Evolutionary conservation across 2,329 filamentous ascomycete species (phyloP).

Genomic region (Claviceps quebecensis): DNA sequence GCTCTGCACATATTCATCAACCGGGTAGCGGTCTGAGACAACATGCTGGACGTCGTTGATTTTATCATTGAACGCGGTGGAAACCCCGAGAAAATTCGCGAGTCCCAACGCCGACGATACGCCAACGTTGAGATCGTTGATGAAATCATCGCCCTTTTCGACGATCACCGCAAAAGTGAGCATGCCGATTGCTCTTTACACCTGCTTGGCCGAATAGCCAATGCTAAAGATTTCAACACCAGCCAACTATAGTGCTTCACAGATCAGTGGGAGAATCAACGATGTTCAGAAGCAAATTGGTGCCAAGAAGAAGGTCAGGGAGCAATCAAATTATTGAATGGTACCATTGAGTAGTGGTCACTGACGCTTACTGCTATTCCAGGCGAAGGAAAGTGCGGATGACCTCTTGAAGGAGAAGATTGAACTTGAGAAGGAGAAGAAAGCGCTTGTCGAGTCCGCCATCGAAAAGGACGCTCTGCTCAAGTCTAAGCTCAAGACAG

Average conservation of each 20-base stretch:
- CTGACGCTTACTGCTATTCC: background rate
- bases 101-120: conserved; percentile 73
- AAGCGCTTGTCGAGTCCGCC: conserved; percentile 60
- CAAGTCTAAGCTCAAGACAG: conserved; percentile 64
- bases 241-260: conserved; percentile 61
- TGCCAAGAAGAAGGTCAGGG: conserved; percentile 66
- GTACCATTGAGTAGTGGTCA: background rate
- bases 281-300: conserved; percentile 81
- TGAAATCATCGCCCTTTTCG: conserved; percentile 75
- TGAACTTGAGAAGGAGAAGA: conserved; percentile 69
- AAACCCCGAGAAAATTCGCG: conserved; percentile 79
- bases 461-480: conserved; percentile 61
- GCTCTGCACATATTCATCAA: background rate
- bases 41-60: conserved; percentile 64
- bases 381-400: conserved; percentile 76
- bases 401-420: conserved; percentile 68
- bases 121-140: conserved; percentile 76
- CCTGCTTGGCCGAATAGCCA: background rate
- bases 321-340: background rate
- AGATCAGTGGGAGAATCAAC: conserved; percentile 77
- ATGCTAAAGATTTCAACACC: background rate
- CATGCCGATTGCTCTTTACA: background rate
- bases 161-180: conserved; percentile 67
- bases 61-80: conserved; percentile 81
- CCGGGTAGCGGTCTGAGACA: conserved; percentile 5